Conservation (phyloP, 495 filamentous ascomycete species). For the Xylaria castorea region DNA sequence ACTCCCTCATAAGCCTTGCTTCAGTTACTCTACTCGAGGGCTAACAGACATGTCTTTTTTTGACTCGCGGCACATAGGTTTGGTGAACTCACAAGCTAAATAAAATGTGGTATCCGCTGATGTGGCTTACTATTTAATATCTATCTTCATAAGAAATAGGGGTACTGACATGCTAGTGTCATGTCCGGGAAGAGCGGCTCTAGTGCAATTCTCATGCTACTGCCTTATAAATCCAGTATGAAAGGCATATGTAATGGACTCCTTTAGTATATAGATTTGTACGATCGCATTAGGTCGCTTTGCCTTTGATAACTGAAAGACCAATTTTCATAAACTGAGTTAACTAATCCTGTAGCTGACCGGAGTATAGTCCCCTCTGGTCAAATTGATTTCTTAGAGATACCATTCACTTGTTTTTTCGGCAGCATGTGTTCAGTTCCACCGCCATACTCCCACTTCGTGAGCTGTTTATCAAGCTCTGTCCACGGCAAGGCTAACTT, state of each 20-base stretch:
- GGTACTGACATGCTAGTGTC: not conserved
- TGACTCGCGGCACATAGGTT: not conserved
- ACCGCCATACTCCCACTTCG: not conserved
- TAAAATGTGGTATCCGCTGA: not conserved
- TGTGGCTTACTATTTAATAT: not conserved
- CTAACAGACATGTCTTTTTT: not conserved
- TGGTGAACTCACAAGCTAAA: not conserved
- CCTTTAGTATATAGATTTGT: no score
- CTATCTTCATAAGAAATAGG: not conserved
- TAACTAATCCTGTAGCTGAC: not conserved
- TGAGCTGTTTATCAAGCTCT: conserved; percentile 2
- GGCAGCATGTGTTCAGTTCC: conserved; percentile 4
- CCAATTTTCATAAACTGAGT: not conserved
- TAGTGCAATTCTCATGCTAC: not conserved
- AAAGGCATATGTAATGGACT: not conserved
- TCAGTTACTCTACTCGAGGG: not conserved
- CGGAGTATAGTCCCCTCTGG: not conserved
- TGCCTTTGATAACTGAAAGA: not conserved
- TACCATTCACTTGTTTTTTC: not conserved
- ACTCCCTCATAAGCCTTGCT: not conserved
- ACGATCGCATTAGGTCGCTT: not conserved
- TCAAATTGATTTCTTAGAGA: not conserved
- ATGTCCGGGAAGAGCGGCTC: not conserved
- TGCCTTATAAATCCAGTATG: not conserved
- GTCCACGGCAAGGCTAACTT: not conserved